A percentile compares a stretch with the other conserved stretches of the same genome.
These are phyloP conservation scores for Citrullus colocynthis DNA, from an alignment of 306 rosid species.

Conservation along the genomic window DNA sequence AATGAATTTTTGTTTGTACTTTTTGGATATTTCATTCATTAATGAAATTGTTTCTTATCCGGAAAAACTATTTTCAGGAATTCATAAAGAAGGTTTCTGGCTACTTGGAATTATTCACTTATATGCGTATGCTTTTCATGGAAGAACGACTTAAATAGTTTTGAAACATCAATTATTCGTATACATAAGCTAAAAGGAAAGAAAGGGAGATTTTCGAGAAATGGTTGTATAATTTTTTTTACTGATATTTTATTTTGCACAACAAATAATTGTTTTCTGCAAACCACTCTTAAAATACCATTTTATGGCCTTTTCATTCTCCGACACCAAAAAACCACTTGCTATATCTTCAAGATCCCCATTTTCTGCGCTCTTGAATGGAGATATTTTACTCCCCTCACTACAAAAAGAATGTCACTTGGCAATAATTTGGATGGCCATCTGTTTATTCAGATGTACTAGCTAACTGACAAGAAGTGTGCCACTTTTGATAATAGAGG, in stretches of 20 bases:
- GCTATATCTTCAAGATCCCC: not conserved
- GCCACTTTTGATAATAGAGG: constrained; percentile 46
- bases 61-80: not conserved
- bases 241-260: not conserved
- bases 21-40: too few species aligned
- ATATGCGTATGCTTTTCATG: not conserved
- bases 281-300: not conserved
- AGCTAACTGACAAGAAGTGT: constrained; percentile 13
- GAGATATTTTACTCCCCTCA: not conserved
- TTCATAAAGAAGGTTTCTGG: not conserved
- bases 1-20: too few species aligned
- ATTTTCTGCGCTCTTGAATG: not conserved
- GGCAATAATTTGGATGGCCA: not conserved
- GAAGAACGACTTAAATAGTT: not conserved
- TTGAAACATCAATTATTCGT: not conserved
- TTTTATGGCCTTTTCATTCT: not conserved
- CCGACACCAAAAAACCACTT: not conserved
- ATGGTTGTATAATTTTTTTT: not conserved
- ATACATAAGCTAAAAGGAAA: not conserved
- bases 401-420: not conserved
- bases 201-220: not conserved
- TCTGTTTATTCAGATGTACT: not conserved
- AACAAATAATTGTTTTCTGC: not conserved
- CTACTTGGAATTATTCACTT: not conserved
- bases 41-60: too few species aligned